These are phyloP conservation scores for Jamesozyma hellenica DNA, from an alignment of 805 yeast genomes.

Conservation along the genomic window DNA sequence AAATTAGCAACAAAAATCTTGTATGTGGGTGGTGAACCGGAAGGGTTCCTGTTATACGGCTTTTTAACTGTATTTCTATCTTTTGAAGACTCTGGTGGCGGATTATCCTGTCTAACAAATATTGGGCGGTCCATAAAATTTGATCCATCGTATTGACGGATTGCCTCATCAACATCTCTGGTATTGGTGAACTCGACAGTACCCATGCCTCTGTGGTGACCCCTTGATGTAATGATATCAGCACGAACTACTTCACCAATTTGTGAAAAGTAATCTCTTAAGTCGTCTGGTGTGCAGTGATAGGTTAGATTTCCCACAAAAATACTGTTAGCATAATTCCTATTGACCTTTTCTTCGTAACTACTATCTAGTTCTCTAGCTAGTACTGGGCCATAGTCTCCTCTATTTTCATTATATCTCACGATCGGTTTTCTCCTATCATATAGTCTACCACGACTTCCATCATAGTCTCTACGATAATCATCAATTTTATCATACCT, in stretches of 20 bases:
- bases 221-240: slow-evolving; percentile 68
- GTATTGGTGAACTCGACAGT: slow-evolving; percentile 70
- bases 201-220: slow-evolving; percentile 82
- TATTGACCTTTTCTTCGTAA: slow-evolving; percentile 33
- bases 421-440: slow-evolving; percentile 10
- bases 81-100: slow-evolving; percentile 47
- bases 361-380: slow-evolving; percentile 20
- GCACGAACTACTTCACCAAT: slow-evolving; percentile 67
- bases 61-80: slow-evolving; percentile 6
- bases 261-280: slow-evolving; percentile 48
- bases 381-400: slow-evolving; percentile 20
- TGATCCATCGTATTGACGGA: slow-evolving; percentile 55
- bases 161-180: slow-evolving; percentile 63
- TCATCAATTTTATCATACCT: not conserved
- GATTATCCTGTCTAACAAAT: slow-evolving; percentile 84
- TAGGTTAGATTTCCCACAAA: slow-evolving; percentile 70
- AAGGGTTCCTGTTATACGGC: not conserved
- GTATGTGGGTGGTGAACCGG: slow-evolving; percentile 8
- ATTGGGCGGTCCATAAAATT: slow-evolving; percentile 64
- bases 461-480: slow-evolving; percentile 7
- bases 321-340: slow-evolving; percentile 59
- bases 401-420: slow-evolving; percentile 6
- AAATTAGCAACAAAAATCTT: slow-evolving; percentile 74
- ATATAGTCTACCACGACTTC: slow-evolving; percentile 11
- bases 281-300: slow-evolving; percentile 47